Evolutionary conservation across 2,329 filamentous ascomycete genomes (phyloP), one percentile per base, ranked within the genome.

Genomic region (Harringtonia aguacate): DNA sequence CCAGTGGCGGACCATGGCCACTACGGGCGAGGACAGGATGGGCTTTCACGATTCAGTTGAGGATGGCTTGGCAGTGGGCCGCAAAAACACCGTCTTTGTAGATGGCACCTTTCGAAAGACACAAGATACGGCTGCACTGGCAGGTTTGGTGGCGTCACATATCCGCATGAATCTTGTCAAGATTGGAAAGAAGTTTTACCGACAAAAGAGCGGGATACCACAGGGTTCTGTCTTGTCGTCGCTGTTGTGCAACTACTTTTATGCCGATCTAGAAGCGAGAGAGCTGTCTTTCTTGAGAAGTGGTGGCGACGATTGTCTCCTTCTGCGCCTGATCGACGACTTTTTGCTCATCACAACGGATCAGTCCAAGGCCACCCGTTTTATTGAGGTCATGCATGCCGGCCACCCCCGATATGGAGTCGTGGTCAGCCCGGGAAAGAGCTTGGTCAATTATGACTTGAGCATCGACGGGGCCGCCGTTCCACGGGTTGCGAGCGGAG

Each of bases 191-290:
- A 86, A 82, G 52, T 88, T 81, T 59, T 95, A 92, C 59, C 77
- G 86, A 21, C 92, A 98, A 59, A 90, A 81, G 59, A 68, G 74
- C 20, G 92, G 92, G 14, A 97, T 98, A 33, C 89, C 92, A 0
- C 92, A 98, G 60, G 92, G 92, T 8, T 95, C 89, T 0, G 75
- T 95, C 1, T 60, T 98, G 6, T 95, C 89, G 0, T 85, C 83
- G 36, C 70, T 88, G 34, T 70, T 98, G 6, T 97, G 92, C 69
- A 97, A 88, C 62, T 90, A 94, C 63, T 95, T 97, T 61, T 98
- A 98, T 58, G 89, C 86, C 7, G 80, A 92, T 49, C 74, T 97
- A 2, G 92, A 98, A 61, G 63, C 64, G 8, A 70, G 79, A 22
- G 67, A 81, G 14, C 67, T 97, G 3, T 58, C 56, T 0, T 97